Base-by-base conservation (phyloP, 495 filamentous ascomycete genomes). In the Talaromyces thailandensis region DNA sequence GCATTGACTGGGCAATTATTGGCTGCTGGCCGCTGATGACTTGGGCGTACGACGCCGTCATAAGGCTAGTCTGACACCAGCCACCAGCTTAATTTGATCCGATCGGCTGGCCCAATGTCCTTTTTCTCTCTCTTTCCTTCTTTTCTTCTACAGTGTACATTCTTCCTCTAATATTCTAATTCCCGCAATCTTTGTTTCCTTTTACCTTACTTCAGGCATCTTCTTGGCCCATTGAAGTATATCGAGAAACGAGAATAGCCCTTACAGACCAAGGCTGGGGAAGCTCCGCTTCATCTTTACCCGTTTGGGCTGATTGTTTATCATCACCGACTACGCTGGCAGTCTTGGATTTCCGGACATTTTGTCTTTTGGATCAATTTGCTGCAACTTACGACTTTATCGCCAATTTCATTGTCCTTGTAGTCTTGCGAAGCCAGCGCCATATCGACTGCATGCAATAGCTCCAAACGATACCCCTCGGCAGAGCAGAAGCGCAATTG, bases 121-220 rank as follows among this genome's bases (percentile, higher is more conserved):
- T 56, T 23, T 37, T 67, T n/a, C 23, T 57, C 43, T 63, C 58
- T 56, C 37, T 63, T 67, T 45, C n/a, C n/a, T 62, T 52, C 61
- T 56, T 45, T 63, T 65, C 61, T 51, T 59, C 50, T 62, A 26
- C 55, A 25, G 37, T n/a, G n/a, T n/a, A n/a, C n/a, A n/a, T 52
- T 28, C 28, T 55, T 58, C 21, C 37, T 32, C 21, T 32, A 24
- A 2, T 40, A 9, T 26, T 56, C 48, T 51, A 53, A 14, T 43
- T 1, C 23, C 18, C 3, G 9, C 4, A 25, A 3, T 56, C 6
- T 56, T 26, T n/a, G n/a, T 45, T 62, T 28, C 16, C 14, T 21
- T 25, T 35, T 7, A 3, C 35, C 16, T 56, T 31, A 2, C 4
- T 29, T 56, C 0, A 4, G 18, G 18, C 8, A 31, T 18, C 6